Percentiles rank a stretch among this genome's conserved stretches.
These are phyloP conservation scores for Trametes gibbosa DNA, from an alignment of 768 basidiomycete species.

Conservation along the genomic window DNA sequence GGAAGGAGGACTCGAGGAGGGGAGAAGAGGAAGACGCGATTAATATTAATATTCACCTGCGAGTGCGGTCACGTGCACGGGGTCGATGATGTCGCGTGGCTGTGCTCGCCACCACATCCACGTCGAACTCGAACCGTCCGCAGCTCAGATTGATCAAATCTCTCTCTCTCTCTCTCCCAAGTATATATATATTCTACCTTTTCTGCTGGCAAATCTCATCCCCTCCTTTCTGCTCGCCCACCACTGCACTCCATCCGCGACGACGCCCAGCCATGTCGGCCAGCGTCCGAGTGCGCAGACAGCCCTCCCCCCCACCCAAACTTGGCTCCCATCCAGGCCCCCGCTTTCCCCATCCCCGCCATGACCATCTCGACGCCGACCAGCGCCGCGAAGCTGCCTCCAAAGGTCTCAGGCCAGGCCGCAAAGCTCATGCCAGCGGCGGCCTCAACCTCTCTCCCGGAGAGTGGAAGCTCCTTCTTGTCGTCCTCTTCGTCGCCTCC, in stretches of 20 bases:
- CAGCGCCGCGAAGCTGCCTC: constrained; percentile 65
- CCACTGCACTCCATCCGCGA: not conserved
- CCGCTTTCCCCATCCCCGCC: constrained; percentile 62
- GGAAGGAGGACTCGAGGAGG: not conserved
- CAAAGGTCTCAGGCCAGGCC: constrained; percentile 56
- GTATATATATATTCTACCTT: no score
- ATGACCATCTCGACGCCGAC: constrained; percentile 74
- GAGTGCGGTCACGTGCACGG: constrained; percentile 1
- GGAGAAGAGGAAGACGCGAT: not conserved
- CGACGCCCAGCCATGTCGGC: constrained; percentile 35
- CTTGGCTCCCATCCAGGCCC: constrained; percentile 34
- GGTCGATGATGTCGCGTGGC: not conserved
- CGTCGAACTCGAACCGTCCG: constrained; percentile 17
- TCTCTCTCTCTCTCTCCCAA: no score
- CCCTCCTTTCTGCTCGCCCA: constrained; percentile 12
- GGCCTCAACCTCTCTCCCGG: constrained; percentile 63
- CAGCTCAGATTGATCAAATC: no score
- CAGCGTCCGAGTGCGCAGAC: constrained; percentile 63
- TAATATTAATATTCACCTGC: no score
- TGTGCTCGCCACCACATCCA: constrained; percentile 6
- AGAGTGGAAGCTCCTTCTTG: constrained; percentile 73
- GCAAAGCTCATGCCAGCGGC: constrained; percentile 46
- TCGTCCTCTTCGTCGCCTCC: constrained; percentile 65
- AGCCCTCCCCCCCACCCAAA: constrained; percentile 61
- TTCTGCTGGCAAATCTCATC: constrained; percentile 3